These are phyloP conservation scores for Termitomyces sp. DNA, from an alignment of 768 basidiomycete genomes.

Conservation along the genomic window DNA sequence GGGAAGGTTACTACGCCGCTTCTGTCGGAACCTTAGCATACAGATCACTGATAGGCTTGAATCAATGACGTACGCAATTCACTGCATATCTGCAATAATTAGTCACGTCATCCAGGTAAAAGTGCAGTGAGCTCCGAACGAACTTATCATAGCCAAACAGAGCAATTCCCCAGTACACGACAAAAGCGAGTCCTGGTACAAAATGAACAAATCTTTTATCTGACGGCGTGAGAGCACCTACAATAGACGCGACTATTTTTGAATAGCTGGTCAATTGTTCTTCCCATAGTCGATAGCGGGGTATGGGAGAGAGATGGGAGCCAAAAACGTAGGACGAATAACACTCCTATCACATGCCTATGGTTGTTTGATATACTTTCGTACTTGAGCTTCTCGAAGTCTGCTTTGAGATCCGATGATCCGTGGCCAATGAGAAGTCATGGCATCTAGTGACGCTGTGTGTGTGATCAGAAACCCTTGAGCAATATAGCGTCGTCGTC, in stretches of 20 bases:
- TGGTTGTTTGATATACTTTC: not conserved
- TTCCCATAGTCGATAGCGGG: not conserved
- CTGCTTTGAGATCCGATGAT: not conserved
- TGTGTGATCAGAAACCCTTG: not conserved
- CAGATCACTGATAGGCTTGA: not conserved
- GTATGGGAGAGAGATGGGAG: not conserved
- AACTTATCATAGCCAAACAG: slow-evolving; percentile 25
- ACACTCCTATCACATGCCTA: not conserved
- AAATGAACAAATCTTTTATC: not conserved
- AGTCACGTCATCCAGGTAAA: not conserved
- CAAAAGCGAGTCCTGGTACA: slow-evolving; percentile 21
- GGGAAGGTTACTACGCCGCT: slow-evolving; percentile 24
- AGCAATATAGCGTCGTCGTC: too few species aligned
- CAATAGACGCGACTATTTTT: slow-evolving; percentile 22
- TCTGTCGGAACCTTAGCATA: not conserved
- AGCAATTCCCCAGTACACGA: slow-evolving; percentile 24
- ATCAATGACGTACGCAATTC: slow-evolving; percentile 18
- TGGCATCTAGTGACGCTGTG: not conserved
- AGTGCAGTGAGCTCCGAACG: not conserved
- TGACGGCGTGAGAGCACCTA: not conserved
- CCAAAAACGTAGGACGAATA: slow-evolving; percentile 21
- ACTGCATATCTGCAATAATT: slow-evolving; percentile 4
- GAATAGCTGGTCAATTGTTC: slow-evolving; percentile 5
- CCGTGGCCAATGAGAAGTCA: not conserved
- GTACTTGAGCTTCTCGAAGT: not conserved